Conservation (phyloP, 345 rosid genomes). For the Angophora floribunda region DNA sequence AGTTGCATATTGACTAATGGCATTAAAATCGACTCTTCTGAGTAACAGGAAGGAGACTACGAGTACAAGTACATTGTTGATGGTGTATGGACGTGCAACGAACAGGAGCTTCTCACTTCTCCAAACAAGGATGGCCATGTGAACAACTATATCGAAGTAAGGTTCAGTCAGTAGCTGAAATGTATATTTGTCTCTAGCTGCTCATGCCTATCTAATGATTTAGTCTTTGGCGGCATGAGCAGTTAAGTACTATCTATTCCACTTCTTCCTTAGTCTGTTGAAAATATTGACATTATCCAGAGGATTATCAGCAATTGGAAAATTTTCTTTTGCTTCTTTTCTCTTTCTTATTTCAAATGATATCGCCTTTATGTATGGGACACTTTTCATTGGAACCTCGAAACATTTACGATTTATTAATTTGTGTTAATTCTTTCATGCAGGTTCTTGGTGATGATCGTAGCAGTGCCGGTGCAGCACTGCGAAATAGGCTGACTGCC, state of each 20-base stretch:
- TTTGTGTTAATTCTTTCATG: not conserved
- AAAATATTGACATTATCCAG: not conserved
- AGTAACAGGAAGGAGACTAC: conserved; percentile 74
- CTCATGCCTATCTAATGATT: not conserved
- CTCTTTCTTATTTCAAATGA: not conserved
- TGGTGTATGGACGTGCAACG: conserved; percentile 69
- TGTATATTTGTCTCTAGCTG: not conserved
- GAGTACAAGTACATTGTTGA: conserved; percentile 90
- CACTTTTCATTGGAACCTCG: not conserved
- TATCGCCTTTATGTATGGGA: not conserved
- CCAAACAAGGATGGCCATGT: conserved; percentile 78
- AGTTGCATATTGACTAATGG: not conserved
- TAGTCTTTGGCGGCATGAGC: not conserved
- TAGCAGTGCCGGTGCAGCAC: conserved; percentile 18
- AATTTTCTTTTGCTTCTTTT: not conserved
- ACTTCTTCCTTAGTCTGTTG: not conserved
- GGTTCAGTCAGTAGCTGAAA: not conserved
- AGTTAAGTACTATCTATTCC: not conserved
- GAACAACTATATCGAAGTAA: conserved; percentile 68
- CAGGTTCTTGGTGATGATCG: conserved; percentile 49
- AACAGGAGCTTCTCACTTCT: conserved; percentile 40
- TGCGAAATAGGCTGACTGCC: conserved; percentile 36
- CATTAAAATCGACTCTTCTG: not conserved
- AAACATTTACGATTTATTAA: not conserved
- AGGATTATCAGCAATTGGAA: not conserved